Base-by-base conservation (phyloP, 2,329 filamentous ascomycete genomes). In the Aspergillus sp. region DNA sequence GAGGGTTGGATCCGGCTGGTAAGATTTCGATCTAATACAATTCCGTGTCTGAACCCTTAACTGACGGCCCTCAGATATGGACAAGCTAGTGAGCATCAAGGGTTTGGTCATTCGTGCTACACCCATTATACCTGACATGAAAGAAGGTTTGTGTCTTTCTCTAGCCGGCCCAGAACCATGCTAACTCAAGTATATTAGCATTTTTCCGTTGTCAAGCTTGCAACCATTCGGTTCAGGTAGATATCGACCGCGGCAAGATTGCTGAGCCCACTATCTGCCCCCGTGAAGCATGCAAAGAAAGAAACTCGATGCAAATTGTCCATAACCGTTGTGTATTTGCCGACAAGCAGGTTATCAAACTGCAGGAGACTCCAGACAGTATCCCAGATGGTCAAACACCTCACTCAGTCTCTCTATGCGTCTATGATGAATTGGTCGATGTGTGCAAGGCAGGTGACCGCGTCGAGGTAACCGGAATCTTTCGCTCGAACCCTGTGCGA, bases 51-150 rank as follows among this genome's bases (percentile, higher is more conserved):
- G 5, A 25, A 37, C 33, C 7, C 6, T 11, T 9, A 19, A 21
- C 41, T 27, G 27, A 46, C 49, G 51, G 17, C 77, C 17, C 46
- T 11, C 65, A 84, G 91, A 98, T 70, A 96, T 98, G 85, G 96
- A 99, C 76, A 96, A 96, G 71, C 84, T 99, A 64, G 89, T 99
- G 64, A 91, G 89, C 64, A 88, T 99, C 76, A 99, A 98, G 77
- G 95, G 95, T 46, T 82, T 99, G 15, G 95, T 99, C 60, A 99
- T 99, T 69, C 88, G 95, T 61, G 90, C 95, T 3, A 98, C 95
- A 0, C 92, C 95, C 0, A 90, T 99, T 64, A 98, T 99, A 63
- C 95, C 95, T 0, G 95, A 99, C 68, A 99, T 99, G 96, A 97
- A 96, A 77, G 91, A 96, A 72, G 81, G 81, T 82, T 71, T 66